phyloP scores from a whole-genome alignment of 164 flowering plant species.

The Stephania cephalantha region DNA sequence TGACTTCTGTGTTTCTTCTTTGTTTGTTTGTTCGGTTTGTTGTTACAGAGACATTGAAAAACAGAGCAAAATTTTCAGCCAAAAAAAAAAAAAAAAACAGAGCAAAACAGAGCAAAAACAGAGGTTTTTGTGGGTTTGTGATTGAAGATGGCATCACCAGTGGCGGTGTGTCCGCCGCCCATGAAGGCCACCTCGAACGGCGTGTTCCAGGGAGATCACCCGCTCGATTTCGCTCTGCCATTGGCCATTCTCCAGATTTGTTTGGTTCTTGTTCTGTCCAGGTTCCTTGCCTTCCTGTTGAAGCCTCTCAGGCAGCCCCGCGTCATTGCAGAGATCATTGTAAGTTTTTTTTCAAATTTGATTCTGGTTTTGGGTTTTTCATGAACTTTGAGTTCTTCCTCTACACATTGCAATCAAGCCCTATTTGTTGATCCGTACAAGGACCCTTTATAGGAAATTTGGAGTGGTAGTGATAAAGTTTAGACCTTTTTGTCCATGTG shows the following conservation, averaged over 20 bases:
- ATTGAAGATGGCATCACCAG: too few relatives aligned
- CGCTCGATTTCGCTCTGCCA: slow-evolving; percentile 71
- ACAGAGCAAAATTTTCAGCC: too few relatives aligned
- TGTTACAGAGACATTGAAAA: too few relatives aligned
- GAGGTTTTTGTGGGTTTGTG: too few relatives aligned
- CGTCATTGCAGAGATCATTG: slow-evolving; percentile 79
- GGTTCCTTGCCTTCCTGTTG: slow-evolving; percentile 51
- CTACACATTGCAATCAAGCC: not conserved
- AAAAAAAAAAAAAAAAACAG: too few relatives aligned
- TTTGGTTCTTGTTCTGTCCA: slow-evolving; percentile 49
- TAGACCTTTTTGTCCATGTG: too few relatives aligned
- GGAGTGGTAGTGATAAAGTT: too few relatives aligned
- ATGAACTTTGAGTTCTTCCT: not conserved
- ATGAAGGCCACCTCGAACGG: slow-evolving; percentile 85
- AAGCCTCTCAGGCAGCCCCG: slow-evolving; percentile 82
- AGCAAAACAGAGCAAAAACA: too few relatives aligned
- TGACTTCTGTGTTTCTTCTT: too few relatives aligned
- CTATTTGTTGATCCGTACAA: too few relatives aligned
- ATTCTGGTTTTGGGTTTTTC: not conserved
- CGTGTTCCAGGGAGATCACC: slow-evolving; percentile 69
- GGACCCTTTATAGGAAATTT: too few relatives aligned
- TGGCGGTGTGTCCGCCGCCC: slow-evolving; percentile 32
- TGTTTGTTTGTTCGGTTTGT: too few relatives aligned
- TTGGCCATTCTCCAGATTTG: slow-evolving; percentile 72
- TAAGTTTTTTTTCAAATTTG: slow-evolving; percentile 25